Percentiles rank a stretch among this genome's conserved stretches.
These are phyloP conservation scores for Taphrina flavorubra DNA, from an alignment of 1,139 yeast species.

Conservation along the genomic window DNA sequence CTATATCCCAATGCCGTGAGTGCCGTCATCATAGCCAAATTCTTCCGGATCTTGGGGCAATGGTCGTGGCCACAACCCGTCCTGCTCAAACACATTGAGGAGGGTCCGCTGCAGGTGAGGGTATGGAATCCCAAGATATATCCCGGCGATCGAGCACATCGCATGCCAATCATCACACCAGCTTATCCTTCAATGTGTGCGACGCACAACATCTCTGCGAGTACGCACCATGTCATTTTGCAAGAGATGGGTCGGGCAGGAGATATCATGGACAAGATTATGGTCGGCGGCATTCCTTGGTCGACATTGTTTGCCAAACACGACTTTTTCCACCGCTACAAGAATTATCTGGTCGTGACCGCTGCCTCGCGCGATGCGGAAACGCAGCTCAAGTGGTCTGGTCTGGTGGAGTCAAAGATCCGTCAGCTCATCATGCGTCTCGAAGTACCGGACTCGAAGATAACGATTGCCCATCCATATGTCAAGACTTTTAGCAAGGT, in stretches of 20 bases:
- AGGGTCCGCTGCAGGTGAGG: conserved; percentile 93
- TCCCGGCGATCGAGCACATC: conserved; percentile 83
- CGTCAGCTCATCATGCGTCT: conserved; percentile 80
- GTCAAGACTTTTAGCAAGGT: conserved; percentile 73
- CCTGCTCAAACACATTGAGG: conserved; percentile 85
- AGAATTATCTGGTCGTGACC: conserved; percentile 80
- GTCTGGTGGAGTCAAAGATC: conserved; percentile 86
- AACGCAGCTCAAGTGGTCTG: conserved; percentile 87
- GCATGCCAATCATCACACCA: conserved; percentile 99
- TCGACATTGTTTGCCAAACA: conserved; percentile 75
- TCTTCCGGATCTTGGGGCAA: conserved; percentile 79
- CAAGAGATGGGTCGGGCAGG: conserved; percentile 77
- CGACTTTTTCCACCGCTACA: conserved; percentile 78
- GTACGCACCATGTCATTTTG: conserved; percentile 81
- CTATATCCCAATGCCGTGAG: conserved; percentile 95
- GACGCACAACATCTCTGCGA: conserved; percentile 88
- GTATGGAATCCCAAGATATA: conserved; percentile 96
- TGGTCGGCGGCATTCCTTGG: conserved; percentile 71
- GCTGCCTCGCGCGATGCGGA: conserved; percentile 79
- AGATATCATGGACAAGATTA: conserved; percentile 71
- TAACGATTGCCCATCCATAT: conserved; percentile 86
- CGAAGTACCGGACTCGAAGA: conserved; percentile 69
- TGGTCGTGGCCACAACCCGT: conserved; percentile 99
- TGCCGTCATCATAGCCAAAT: conserved; percentile 84
- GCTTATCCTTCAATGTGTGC: conserved; percentile 99